Evolutionary conservation across 768 basidiomycete species (phyloP), one percentile per base, ranked within the genome.

Genomic region (Russula brevipes): DNA sequence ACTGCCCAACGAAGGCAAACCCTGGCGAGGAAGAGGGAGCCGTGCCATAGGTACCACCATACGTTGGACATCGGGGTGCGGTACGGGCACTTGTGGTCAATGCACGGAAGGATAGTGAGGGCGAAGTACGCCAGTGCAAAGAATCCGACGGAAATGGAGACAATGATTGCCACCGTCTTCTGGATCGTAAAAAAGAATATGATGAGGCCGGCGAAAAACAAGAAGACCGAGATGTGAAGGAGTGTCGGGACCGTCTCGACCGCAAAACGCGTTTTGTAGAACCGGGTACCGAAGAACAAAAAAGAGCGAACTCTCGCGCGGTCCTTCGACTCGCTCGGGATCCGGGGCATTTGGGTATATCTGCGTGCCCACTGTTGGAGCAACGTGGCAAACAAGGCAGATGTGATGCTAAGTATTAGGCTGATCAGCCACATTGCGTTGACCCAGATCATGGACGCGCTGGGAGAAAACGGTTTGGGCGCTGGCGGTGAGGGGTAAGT

Each of bases 371-470:
- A 64, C 16, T 60, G 59, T 35, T 60, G 59, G 8, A 64, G 50
- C 44, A 64, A 49, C 24, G 64, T 51, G 19, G 64, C 60, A 16
- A 35, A 24, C n/a, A 65, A 35, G 3, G 64, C 64, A 17, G 60
- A 65, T 50, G 52, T 10, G 30, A 65, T 42, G 30, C 60, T 62
- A 35, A 65, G 50, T 33, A 57, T 11, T 7, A 65, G 61, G 54
- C 64, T 65, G 24, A 62, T 35, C 16, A 53, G 33, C 64, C 64
- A 65, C 47, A 65, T 51, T 42, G 51, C 44, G 31, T 57, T 65
- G 50, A 62, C 61, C 36, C 59, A 61, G 8, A 65, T 17, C 5
- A 56, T 49, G 12, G 41, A 14, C 17, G 16, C 24, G 7, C 35
- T 30, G 10, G 42, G 33, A 17, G 61, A 45, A 35, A 31, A 55